Evolutionary conservation across 139 green algal species (phyloP), one percentile per base, ranked within the genome.

Genomic region (Microglena sp.): DNA sequence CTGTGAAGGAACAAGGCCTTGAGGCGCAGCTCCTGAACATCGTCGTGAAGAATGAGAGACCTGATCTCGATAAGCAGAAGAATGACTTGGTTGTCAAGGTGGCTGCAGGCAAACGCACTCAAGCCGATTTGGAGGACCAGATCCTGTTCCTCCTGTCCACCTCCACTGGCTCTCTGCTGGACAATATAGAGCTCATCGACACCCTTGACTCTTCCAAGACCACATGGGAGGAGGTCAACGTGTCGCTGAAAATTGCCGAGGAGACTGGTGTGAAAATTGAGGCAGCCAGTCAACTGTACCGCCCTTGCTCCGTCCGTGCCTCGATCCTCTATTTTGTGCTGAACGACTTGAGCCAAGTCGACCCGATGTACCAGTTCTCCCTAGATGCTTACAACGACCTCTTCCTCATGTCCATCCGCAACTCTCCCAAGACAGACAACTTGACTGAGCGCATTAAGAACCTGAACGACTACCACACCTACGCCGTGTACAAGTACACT

Each of bases 301-400:
- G 77, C 35, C 81, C 84, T 30, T 83, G 77, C 77, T 80, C 77
- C 26, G 70, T 89, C 36, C 81, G 85, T 43, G 79, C 86, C 6
- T 68, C 77, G 32, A 70, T 88, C 33, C 79, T 93, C 27, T 93
- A 89, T 74, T 93, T 93, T 56, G 83, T 90, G 44, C 77, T 93
- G 28, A 89, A 88, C 75, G 82, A 91, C 77, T 72, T 93, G 15
- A 71, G 77, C n/a, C 53, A 44, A 5, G 63, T 92, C 46, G 87
- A 94, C 74, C 82, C 84, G 56, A 94, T 94, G 87, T 94, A 94
- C 70, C 87, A 94, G 78, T 95, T 92, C 80, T 89, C 78, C 30
- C 75, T 95, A 53, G 87, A 93, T 66, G 82, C 87, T 26, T 95
- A 93, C 77, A 86, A 73, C 32, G 75, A 86, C 62, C 76, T 95